Conservation (phyloP, 306 rosid species). For the Quillaja saponaria region DNA sequence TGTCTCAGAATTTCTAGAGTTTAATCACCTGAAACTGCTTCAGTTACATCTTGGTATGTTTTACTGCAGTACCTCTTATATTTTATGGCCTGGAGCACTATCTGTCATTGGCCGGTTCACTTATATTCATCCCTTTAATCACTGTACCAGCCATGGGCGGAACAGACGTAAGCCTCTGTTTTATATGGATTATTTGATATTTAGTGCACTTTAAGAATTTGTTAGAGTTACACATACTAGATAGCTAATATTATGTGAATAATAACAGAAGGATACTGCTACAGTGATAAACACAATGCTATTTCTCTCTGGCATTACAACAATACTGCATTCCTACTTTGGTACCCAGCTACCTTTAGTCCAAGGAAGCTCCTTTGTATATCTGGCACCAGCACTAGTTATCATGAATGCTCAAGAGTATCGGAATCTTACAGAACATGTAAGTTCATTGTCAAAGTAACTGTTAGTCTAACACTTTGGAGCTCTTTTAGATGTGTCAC, state of each 20-base stretch:
- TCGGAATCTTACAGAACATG: constrained; percentile 82
- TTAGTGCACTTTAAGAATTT: constrained; percentile 22
- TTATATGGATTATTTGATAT: constrained; percentile 25
- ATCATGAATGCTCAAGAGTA: constrained; percentile 78
- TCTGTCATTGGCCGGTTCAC: constrained; percentile 88
- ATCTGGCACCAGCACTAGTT: constrained; percentile 84
- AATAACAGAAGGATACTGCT: constrained; percentile 79
- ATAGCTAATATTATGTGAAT: constrained; percentile 22
- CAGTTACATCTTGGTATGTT: neutral
- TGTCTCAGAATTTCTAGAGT: neutral
- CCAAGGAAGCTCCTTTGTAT: constrained; percentile 96
- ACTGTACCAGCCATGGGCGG: constrained; percentile 86
- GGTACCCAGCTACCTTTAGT: constrained; percentile 93
- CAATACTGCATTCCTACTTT: constrained; percentile 76
- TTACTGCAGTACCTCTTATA: constrained; percentile 63
- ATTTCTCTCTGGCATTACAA: constrained; percentile 83
- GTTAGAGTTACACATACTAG: constrained; percentile 11
- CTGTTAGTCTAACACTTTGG: constrained; percentile 10
- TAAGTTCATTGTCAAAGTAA: constrained; percentile 40
- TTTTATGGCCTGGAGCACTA: constrained; percentile 89
- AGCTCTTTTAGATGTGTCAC: constrained; percentile 22
- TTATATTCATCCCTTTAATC: constrained; percentile 72
- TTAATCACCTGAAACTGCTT: no score
- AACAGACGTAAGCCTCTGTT: constrained; percentile 66
- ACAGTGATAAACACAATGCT: constrained; percentile 84